Evolutionary conservation across 768 basidiomycete genomes (phyloP).

Genomic region (Lentinus tigrinus): DNA sequence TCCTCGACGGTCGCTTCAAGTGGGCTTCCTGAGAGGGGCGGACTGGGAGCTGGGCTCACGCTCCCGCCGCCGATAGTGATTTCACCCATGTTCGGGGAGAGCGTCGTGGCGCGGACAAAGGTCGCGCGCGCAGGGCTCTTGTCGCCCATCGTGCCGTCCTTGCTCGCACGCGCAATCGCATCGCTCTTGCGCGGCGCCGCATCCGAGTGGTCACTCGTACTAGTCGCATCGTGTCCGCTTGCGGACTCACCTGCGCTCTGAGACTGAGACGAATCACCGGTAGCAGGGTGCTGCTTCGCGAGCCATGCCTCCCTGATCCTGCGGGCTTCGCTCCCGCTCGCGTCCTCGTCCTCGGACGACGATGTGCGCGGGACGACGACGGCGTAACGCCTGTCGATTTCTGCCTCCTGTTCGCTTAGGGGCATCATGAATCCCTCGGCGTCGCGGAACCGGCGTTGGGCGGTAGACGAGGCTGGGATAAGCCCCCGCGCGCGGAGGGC

Average conservation of each 20-base stretch:
- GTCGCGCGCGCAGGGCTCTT: slow-evolving; percentile 1
- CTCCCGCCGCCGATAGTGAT: background rate
- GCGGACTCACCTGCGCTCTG: background rate
- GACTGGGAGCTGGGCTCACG: too few species aligned
- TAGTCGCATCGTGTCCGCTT: background rate
- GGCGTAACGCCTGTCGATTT: slow-evolving; percentile 16
- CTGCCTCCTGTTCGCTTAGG: slow-evolving; percentile 22
- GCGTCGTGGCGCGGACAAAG: slow-evolving; percentile 1
- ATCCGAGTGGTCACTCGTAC: too few species aligned
- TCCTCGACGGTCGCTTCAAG: background rate
- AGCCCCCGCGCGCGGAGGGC: slow-evolving; percentile 20
- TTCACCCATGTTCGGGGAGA: background rate
- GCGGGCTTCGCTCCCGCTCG: slow-evolving; percentile 10
- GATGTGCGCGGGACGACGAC: slow-evolving; percentile 8
- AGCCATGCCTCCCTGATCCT: slow-evolving; percentile 22
- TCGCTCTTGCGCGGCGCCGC: background rate
- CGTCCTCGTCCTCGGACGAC: background rate
- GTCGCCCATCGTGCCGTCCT: slow-evolving; percentile 4
- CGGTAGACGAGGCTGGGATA: background rate
- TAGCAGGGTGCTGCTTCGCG: slow-evolving; percentile 1
- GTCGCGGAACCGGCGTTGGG: slow-evolving; percentile 6
- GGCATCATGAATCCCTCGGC: slow-evolving; percentile 19
- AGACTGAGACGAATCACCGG: too few species aligned
- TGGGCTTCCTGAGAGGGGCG: background rate
- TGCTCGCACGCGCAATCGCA: slow-evolving; percentile 5